Conservation (phyloP, 164 flowering plant species). For the grape (Vitis vinifera) region DNA sequence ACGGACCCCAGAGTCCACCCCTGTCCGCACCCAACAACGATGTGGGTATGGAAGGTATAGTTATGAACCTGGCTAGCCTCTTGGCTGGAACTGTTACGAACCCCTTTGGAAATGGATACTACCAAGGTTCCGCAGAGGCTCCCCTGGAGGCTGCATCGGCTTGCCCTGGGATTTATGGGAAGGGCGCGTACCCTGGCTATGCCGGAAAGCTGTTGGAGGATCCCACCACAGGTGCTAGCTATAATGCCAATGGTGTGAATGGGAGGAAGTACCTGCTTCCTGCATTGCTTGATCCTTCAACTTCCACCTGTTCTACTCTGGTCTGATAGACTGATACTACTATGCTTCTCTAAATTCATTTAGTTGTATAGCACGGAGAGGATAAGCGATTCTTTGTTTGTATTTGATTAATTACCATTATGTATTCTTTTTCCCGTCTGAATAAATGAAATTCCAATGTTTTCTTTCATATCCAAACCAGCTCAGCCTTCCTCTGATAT, state of each 20-base stretch:
- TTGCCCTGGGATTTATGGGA: conserved; percentile 54
- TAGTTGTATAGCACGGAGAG: no score
- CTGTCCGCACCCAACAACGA: conserved; percentile 55
- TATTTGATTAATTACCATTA: no score
- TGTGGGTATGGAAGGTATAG: conserved; percentile 55
- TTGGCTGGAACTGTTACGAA: conserved; percentile 58
- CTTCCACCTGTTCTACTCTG: conserved; percentile 40
- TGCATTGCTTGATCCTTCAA: conserved; percentile 48
- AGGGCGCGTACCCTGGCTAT: conserved; percentile 62
- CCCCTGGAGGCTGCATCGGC: conserved; percentile 60
- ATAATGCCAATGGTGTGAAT: conserved; percentile 45
- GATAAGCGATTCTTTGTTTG: no score
- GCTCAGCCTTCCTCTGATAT: no score
- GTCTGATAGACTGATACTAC: conserved; percentile 7
- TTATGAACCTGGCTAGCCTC: conserved; percentile 46
- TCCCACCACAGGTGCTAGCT: conserved; percentile 45
- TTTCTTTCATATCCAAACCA: no score
- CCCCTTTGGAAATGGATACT: conserved; percentile 59
- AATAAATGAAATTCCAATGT: no score
- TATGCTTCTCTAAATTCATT: no score
- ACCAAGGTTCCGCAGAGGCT: conserved; percentile 45
- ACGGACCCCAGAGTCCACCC: conserved; percentile 56
- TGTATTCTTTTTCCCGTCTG: no score
- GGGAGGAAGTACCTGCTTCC: conserved; percentile 54
- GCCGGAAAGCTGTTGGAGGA: conserved; percentile 54